Evolutionary conservation across 1,139 yeast species (phyloP), one percentile per base, ranked within the genome.

Genomic region (Debaryomyces udenii): DNA sequence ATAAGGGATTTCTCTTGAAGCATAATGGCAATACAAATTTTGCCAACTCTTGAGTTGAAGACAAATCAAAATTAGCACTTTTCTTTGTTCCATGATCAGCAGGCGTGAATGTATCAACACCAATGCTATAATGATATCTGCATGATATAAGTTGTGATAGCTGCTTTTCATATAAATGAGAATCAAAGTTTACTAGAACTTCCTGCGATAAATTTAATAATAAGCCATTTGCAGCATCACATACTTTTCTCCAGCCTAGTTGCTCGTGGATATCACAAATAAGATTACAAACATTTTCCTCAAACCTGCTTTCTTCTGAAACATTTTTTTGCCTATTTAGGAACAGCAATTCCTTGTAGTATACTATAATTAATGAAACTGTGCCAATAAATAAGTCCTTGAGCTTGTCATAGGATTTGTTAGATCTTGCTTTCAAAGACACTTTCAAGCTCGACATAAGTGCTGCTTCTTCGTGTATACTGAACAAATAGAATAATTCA

Each of bases 121-220:
- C 68, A 3, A 89, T 66, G 2, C 73, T 68, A 43, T 87, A 74
- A 32, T 88, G 95, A 53, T 84, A 89, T 9, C 88, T 74, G 58
- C 99, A 93, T 47, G 81, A 75, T 16, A 93, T 66, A 26, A 89
- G 72, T 53, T 93, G 98, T 7, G 87, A 68, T 39, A 88, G 61
- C 40, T 90, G 89, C 33, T 72, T 66, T 45, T 84, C 83, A 17
- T 44, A 43, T 3, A 40, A 36, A 2, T 57, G 52, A 53, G 76
- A 65, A 6, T 73, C 65, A 20, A 76, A 62, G 1, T 66, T 54
- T 4, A 81, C 64, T 18, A 89, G 63, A 14, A 77, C 69, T 13
- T 70, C 70, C 50, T 89, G 85, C 1, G 84, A 68, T 33, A 86
- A 63, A 23, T 71, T 71, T 35, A 93, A 66, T 47, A 90, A 82